Percentiles rank a stretch among this genome's conserved stretches.
Evolutionary conservation across 2,329 filamentous ascomycete species (phyloP).

Genomic region (Didymella segeticola): DNA sequence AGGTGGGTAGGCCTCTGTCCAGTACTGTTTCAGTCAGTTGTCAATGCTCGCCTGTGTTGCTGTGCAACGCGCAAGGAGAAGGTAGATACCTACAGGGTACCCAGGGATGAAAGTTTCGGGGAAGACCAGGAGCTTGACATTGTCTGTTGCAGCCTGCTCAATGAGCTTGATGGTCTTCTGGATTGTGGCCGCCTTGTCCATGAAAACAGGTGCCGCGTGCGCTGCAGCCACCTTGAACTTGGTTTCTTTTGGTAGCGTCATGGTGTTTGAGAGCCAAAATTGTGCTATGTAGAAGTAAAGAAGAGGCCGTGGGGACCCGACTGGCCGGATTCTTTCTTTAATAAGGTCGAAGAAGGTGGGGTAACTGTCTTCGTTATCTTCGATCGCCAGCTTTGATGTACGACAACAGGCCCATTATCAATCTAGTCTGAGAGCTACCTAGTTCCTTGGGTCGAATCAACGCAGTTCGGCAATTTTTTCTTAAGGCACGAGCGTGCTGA

Average conservation of each 20-base stretch:
- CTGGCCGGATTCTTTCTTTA: not conserved
- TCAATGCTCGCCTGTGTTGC: constrained; percentile 20
- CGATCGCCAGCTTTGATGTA: not conserved
- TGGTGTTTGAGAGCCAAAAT: constrained; percentile 20
- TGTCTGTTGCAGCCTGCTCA: constrained; percentile 39
- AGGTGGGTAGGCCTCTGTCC: constrained; percentile 46
- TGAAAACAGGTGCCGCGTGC: constrained; percentile 48
- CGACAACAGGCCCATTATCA: not conserved
- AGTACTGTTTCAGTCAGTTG: constrained; percentile 28
- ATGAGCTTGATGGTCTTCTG: constrained; percentile 44
- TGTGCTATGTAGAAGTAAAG: constrained; percentile 1
- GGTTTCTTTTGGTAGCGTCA: constrained; percentile 20
- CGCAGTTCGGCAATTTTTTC: not conserved
- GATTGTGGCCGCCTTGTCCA: constrained; percentile 47
- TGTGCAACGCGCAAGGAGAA: constrained; percentile 14
- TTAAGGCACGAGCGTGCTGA: not conserved
- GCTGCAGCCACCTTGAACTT: constrained; percentile 48
- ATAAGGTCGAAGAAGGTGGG: not conserved
- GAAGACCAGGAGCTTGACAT: constrained; percentile 46
- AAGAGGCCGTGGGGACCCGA: not conserved
- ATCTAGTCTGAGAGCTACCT: not conserved
- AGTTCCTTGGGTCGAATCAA: not conserved
- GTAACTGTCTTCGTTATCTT: not conserved
- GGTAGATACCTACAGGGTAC: constrained; percentile 36
- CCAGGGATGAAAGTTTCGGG: constrained; percentile 49